Base-by-base conservation (phyloP, 805 yeast species). In the Komagataella mondaviorum region DNA sequence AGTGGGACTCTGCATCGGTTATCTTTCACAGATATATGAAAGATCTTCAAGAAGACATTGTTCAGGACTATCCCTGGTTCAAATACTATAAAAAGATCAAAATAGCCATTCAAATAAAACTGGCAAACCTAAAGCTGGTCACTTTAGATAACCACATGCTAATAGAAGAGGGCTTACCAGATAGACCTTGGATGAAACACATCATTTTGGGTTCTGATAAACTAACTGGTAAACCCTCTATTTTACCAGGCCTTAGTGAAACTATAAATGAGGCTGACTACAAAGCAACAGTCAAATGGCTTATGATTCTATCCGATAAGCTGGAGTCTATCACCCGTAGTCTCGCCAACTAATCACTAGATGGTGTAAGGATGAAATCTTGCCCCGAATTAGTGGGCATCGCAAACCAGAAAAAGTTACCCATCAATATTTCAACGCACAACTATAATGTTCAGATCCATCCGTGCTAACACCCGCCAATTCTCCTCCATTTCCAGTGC, bases 41-140 rank as follows among this genome's bases (percentile, higher is more conserved):
- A 3, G 61, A 69, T 1, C 69, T 87, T 23, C 80, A 78, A 55
- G 64, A 67, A 1, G 71, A 75, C 39, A 76, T 81, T 51, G 64
- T 72, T 1, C 67, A 73, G 46, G 97, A 88, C 57, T 84, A 77
- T 58, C 89, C 96, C 1, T 85, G 96, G 89, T 88, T 83, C 68
- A 71, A 75, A 55, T 67, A 75, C 50, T 74, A 71, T 56, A 75
- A 71, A 55, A 88, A 88, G 63, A 60, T 86, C 44, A 72, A 68
- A 49, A 70, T 81, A 4, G 82, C 80, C 49, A 74, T 83, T 14
- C 74, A 75, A 51, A 69, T 83, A 52, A 76, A 82, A 52, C 62
- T 76, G 24, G 66, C 77, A 5, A 82, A 83, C 56, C 67, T 69
- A 51, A 78, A 76, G 57, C 60, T 81, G 24, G 69, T 74, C n/a